Base-by-base conservation (phyloP, 495 filamentous ascomycete genomes). In the Penicillium longicatenatum region DNA sequence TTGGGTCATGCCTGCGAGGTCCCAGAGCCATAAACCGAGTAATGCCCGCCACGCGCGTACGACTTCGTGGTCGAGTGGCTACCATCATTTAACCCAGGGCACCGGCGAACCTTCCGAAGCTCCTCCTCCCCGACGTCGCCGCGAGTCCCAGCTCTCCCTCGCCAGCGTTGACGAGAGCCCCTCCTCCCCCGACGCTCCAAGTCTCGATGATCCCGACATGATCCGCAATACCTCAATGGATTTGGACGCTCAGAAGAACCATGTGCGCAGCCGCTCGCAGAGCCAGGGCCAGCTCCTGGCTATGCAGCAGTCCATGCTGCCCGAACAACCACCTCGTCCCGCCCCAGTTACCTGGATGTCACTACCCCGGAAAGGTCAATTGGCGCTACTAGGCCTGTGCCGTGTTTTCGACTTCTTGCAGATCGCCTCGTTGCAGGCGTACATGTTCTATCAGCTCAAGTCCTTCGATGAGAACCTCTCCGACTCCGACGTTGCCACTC, bases 371-470 rank as follows among this genome's bases (percentile, higher is more conserved):
- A 93, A 93, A 65, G 76, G 82, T 55, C 91, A 95, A 75, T 79
- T 95, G 55, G 70, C 84, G 6, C 79, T 93, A 48, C 79, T 95
- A 35, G 88, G 88, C 1, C 75, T 92, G 20, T 85, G 89, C 48
- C 82, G 91, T 8, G 78, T 95, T 41, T 89, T 79, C 50, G 76
- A 79, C 57, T 79, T 79, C 58, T 62, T 79, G 10, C 76, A 79
- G 58, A 68, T 79, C 39, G 76, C 78, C 49, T 81, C 78, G 7
- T 54, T 80, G 43, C 77, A 82, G 67, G 78, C 88, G 4, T 93
- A 91, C 71, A 88, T 93, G 86, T 90, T 89, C 68, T 90, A 89
- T 61, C 86, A 89, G 72, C 78, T 91, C 42, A 85, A 84, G 67
- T 91, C 86, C 65, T 90, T 91, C 58, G 80, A 88, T 37, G 76